Percentiles rank a stretch among this genome's conserved stretches.
These are phyloP conservation scores for Skeletonema grethae DNA, from an alignment of 108 stramenopile genomes.

Conservation along the genomic window DNA sequence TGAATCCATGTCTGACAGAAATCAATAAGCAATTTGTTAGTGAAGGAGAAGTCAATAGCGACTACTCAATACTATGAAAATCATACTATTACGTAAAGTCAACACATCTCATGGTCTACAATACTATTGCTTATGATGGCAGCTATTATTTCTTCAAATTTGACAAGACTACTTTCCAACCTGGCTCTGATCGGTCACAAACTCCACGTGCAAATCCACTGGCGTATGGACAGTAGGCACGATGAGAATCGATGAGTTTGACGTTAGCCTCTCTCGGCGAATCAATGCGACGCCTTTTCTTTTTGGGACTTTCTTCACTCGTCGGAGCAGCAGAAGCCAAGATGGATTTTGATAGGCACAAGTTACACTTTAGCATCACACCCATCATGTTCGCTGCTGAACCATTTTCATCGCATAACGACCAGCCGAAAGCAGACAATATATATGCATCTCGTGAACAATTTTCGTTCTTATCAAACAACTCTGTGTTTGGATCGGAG, in stretches of 20 bases:
- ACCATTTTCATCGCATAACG: slow-evolving; percentile 6
- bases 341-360: slow-evolving; percentile 24
- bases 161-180: slow-evolving; percentile 30
- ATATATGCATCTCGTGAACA: slow-evolving; percentile 4
- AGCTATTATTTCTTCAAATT: slow-evolving; percentile 7
- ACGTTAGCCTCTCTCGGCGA: slow-evolving; percentile 6
- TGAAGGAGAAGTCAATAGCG: not conserved
- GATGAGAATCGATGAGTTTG: slow-evolving; percentile 35
- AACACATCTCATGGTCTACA: not conserved
- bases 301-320: not conserved
- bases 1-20: slow-evolving; percentile 61
- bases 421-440: slow-evolving; percentile 30
- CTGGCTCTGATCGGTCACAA: slow-evolving; percentile 17
- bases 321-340: not conserved
- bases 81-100: not conserved
- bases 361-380: slow-evolving; percentile 17
- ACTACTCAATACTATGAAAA: not conserved
- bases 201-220: slow-evolving; percentile 25
- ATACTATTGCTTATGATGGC: not conserved
- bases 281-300: slow-evolving; percentile 16
- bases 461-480: not conserved
- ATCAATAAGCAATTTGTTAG: not conserved
- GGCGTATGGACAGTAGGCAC: slow-evolving; percentile 32
- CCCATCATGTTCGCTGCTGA: not conserved
- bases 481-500: slow-evolving; percentile 1